Base-by-base conservation (phyloP, 768 basidiomycete genomes). In the Suillus sp. region DNA sequence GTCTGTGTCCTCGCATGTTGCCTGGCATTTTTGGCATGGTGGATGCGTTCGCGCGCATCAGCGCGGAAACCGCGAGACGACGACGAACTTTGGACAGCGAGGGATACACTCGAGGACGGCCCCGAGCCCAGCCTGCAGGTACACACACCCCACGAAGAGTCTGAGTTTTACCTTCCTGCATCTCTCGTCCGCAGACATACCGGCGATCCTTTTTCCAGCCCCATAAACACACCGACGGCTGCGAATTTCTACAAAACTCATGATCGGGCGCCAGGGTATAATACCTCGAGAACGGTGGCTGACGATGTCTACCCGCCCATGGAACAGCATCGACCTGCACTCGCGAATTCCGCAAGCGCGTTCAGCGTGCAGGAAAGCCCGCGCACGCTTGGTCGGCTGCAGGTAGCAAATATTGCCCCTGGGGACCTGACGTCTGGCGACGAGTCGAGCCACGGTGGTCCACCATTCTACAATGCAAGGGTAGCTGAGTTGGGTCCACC, bases 1-100 rank as follows among this genome's bases (percentile, higher is more conserved):
- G 77, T 88, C 63, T 76, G 78, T 20, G 75, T 79, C 38, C 65
- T 84, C 56, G 81, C 82, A 7, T 77, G 78, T 59, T 48, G 85
- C 38, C 70, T 80, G 18, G 79, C 83, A 43, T 66, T 86, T n/a
- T 68, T 84, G 37, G 80, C 83, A 0, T 85, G 81, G 80, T 78
- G 75, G 64, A 69, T 86, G 62, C 80, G 84, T 42, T 67, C 79
- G 9, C 77, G 79, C 59, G 62, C 74, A 56, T 77, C 76, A 56
- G 73, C 70, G 51, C 75, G 72, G 59, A 76, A 75, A 14, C 74
- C 75, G 45, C 69, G 78, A n/a, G 73, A 75, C 35, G 64, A 64
- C 5, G 67, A 70, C 10, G 72, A 77, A 25, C 71, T 75, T 11
- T 70, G 73, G 62, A 6, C 79, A 77, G 81, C 77, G 71, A 67